A percentile compares a stretch with the other conserved stretches of the same genome.
These are phyloP conservation scores for Suillus americanus DNA, from an alignment of 768 basidiomycete genomes.

Conservation along the genomic window DNA sequence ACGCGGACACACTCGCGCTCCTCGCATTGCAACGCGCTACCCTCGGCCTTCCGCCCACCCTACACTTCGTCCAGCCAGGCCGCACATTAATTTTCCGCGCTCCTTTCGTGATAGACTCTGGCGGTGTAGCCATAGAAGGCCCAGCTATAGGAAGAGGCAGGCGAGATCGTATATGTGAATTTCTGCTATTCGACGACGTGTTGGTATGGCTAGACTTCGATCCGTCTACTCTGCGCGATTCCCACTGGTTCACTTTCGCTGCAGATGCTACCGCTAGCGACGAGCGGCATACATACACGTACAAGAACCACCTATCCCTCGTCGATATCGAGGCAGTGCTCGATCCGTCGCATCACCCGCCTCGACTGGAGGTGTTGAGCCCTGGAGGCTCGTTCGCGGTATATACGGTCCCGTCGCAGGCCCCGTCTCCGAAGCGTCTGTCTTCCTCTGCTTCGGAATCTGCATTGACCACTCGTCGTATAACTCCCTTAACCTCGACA, in stretches of 20 bases:
- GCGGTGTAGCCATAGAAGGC: conserved; percentile 1
- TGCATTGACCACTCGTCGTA: not conserved
- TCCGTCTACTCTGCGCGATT: not conserved
- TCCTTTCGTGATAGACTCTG: conserved; percentile 1
- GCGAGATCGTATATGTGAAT: conserved; percentile 1
- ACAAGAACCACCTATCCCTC: conserved; percentile 65
- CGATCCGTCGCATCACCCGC: conserved; percentile 17
- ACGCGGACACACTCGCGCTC: conserved; percentile 72
- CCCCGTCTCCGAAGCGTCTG: not conserved
- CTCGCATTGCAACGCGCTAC: conserved; percentile 81
- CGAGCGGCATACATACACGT: conserved; percentile 48
- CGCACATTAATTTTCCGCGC: conserved; percentile 55
- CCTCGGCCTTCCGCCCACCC: conserved; percentile 68
- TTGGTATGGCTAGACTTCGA: conserved; percentile 1
- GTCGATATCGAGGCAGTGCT: conserved; percentile 79
- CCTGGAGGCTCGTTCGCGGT: conserved; percentile 77
- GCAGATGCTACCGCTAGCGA: not conserved
- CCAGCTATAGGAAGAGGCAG: not conserved
- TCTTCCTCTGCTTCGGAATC: conserved; percentile 1
- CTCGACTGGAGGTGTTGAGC: conserved; percentile 68
- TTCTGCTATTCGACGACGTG: not conserved
- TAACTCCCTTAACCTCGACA: not conserved
- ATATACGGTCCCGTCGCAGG: conserved; percentile 53
- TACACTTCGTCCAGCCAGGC: conserved; percentile 80
- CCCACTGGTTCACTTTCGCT: not conserved